Base-by-base conservation (phyloP, 768 basidiomycete genomes). In the Obba rivulosa region DNA sequence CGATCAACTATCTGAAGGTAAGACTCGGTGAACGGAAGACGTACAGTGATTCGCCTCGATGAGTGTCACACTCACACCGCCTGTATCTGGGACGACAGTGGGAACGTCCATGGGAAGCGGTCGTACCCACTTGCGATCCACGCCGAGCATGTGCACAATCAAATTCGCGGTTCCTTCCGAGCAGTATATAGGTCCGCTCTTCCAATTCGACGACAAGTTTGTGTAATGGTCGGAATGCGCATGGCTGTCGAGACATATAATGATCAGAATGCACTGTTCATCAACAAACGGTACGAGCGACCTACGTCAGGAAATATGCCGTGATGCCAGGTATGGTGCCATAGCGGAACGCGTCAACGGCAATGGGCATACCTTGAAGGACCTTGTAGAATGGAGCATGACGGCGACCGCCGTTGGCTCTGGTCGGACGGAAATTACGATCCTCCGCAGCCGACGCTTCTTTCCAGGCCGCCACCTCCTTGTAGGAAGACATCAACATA, bases 221-320 rank as follows among this genome's bases (percentile, higher is more conserved):
- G 96, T 96, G 61, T 96, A 97, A 58, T 95, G 93, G 65, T 97
- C 92, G 3, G 92, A 95, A 66, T 99, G 96, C 0, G 95, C 95
- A 61, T 98, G 95, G 8, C 92, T 95, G 50, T 14, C 31, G 21
- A 38, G 36, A 7, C 5, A 5, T 5, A 13, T 5, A 13, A 7
- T 31, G 28, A 31, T 31, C 5, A 31, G 28, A 5, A 13, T 31
- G 28, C 5, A 31, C 28, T 7, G 5, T 31, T 13, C 28, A 31
- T 13, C 28, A 31, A 7, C 28, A 31, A 31, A 13, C 28, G 13
- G 28, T 13, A 31, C 23, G 23, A 2, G 28, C 11, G 10, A 47
- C 53, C 18, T 39, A 94, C 93, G 92, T 92, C 53, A 97, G 66
- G 57, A 96, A 92, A 64, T 97, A 97, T 0, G 93, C 89, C 23